Evolutionary conservation across 1,139 yeast genomes (phyloP).

Genomic region (Candida sojae): DNA sequence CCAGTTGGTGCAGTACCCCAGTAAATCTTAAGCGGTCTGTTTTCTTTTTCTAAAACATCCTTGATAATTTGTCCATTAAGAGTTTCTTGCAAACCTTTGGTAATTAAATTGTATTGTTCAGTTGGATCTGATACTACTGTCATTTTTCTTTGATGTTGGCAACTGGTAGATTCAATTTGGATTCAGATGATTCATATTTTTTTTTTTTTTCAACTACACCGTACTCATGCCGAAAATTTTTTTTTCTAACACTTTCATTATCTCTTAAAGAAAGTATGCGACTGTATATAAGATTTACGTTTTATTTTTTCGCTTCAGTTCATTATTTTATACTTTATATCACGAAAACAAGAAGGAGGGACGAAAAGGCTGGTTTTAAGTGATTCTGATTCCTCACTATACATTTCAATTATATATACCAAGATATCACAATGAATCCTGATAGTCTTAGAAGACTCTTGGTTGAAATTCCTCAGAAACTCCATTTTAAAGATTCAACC

Average conservation of each 20-base stretch:
- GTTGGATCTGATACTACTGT: constrained; percentile 35
- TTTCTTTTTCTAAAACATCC: constrained; percentile 74
- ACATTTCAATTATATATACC: too few relatives aligned
- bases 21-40: constrained; percentile 82
- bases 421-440: constrained; percentile 12
- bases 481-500: constrained; percentile 18
- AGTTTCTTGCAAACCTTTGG: constrained; percentile 88
- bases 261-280: background rate
- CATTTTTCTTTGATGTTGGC: background rate
- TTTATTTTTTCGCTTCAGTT: background rate
- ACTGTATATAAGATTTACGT: constrained; percentile 1
- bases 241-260: background rate
- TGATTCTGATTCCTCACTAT: too few relatives aligned
- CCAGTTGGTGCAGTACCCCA: constrained; percentile 92
- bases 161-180: background rate
- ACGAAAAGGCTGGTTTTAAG: too few relatives aligned
- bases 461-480: constrained; percentile 26
- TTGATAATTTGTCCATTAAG: constrained; percentile 87
- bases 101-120: constrained; percentile 75
- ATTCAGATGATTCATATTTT: background rate
- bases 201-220: background rate
- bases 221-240: background rate
- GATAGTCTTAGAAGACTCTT: constrained; percentile 28
- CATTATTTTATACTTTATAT: too few relatives aligned
- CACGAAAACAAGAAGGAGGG: too few relatives aligned